phyloP scores from a whole-genome alignment of 352 stramenopile species.

The Pythium periplocum region DNA sequence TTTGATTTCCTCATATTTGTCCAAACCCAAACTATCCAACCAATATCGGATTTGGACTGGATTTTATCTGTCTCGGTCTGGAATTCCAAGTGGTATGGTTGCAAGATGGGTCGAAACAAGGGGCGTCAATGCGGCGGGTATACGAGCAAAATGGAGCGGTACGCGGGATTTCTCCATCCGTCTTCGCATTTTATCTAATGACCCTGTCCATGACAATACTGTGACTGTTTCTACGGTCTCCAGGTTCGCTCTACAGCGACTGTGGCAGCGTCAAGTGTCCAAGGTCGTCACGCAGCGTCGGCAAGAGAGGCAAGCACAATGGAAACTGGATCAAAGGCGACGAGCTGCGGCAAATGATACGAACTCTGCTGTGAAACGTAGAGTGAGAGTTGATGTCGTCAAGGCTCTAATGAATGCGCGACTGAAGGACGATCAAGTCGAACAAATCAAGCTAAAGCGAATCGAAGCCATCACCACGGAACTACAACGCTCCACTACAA shows the following conservation, averaged over 20 bases:
- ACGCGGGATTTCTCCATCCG: not conserved
- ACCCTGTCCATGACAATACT: not conserved
- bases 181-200: too few relatives aligned
- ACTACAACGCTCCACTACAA: constrained; percentile 32
- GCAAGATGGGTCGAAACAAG: constrained; percentile 66
- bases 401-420: constrained; percentile 64
- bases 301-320: constrained; percentile 44
- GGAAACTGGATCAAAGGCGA: constrained; percentile 33
- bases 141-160: constrained; percentile 71
- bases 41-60: too few relatives aligned
- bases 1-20: too few relatives aligned
- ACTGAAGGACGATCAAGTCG: constrained; percentile 70
- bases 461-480: constrained; percentile 54
- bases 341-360: constrained; percentile 23
- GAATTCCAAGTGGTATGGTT: too few relatives aligned
- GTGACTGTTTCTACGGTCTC: too few relatives aligned
- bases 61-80: too few relatives aligned
- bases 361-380: constrained; percentile 35
- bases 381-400: constrained; percentile 63
- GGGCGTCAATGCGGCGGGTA: constrained; percentile 65
- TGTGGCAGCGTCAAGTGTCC: constrained; percentile 54
- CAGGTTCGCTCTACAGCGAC: constrained; percentile 60
- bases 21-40: too few relatives aligned
- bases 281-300: constrained; percentile 40
- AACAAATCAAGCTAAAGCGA: constrained; percentile 58